Conservation (phyloP, 495 filamentous ascomycete genomes). For the Penicillium parvum region DNA sequence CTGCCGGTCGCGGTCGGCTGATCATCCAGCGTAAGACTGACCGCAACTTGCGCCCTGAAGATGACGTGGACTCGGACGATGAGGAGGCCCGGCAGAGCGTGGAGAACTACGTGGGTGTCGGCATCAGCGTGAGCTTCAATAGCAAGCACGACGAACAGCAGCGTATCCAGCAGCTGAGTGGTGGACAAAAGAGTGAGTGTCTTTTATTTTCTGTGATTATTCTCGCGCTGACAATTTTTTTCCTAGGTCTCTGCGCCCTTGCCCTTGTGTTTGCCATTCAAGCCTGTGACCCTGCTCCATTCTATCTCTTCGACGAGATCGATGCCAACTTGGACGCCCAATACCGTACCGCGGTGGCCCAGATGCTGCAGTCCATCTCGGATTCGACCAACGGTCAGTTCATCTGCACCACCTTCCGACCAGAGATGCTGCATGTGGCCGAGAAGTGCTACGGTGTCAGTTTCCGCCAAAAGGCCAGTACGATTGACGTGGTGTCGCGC, state of each 20-base stretch:
- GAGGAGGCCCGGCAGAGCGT: slow-evolving; percentile 60
- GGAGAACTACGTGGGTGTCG: slow-evolving; percentile 95
- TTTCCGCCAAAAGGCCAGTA: slow-evolving; percentile 89
- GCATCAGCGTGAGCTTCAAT: slow-evolving; percentile 98
- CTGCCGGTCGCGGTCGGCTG: slow-evolving; percentile 83
- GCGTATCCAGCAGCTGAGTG: slow-evolving; percentile 91
- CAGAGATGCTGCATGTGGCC: slow-evolving; percentile 91
- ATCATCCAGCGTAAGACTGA: slow-evolving; percentile 92
- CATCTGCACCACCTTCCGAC: slow-evolving; percentile 94
- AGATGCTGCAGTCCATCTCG: slow-evolving; percentile 77
- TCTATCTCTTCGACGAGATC: slow-evolving; percentile 99
- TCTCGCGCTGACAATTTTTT: slow-evolving; percentile 2
- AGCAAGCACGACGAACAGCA: slow-evolving; percentile 98
- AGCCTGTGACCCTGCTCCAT: slow-evolving; percentile 92
- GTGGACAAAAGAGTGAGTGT: slow-evolving; percentile 89
- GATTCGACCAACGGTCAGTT: slow-evolving; percentile 58
- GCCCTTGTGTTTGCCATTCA: slow-evolving; percentile 99
- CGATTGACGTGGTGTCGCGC: slow-evolving; percentile 79
- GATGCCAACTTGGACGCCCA: slow-evolving; percentile 98
- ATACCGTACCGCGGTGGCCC: slow-evolving; percentile 90
- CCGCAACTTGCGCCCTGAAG: slow-evolving; percentile 53
- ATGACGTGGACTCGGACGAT: slow-evolving; percentile 64
- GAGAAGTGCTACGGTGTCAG: slow-evolving; percentile 97
- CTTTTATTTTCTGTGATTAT: too few relatives aligned
- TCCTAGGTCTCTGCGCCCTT: slow-evolving; percentile 82